phyloP scores from a whole-genome alignment of 257 asterid species.

The Handroanthus guayacan region DNA sequence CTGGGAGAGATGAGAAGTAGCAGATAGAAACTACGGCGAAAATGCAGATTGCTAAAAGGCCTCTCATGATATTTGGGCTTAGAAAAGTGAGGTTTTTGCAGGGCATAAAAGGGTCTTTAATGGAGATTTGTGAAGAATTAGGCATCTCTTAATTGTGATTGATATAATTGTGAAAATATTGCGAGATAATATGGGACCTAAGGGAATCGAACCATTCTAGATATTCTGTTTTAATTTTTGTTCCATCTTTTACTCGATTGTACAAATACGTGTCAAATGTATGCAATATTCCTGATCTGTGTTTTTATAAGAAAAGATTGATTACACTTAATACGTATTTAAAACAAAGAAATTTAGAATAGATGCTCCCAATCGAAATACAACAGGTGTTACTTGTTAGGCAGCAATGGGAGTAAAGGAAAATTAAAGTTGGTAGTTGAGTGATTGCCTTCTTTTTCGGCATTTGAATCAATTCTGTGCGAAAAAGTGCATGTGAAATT shows the following conservation, averaged over 20 bases:
- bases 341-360: no score
- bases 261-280: no score
- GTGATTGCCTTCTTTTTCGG: background rate
- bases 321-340: no score
- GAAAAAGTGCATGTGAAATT: background rate
- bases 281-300: no score
- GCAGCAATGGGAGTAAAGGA: background rate
- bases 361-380: no score
- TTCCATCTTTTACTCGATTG: no score
- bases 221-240: no score
- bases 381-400: background rate
- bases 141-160: background rate
- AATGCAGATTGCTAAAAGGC: conserved; percentile 46
- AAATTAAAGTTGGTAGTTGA: background rate
- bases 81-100: conserved; percentile 33
- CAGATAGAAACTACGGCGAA: conserved; percentile 48
- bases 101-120: conserved; percentile 45
- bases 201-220: background rate
- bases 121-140: background rate
- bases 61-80: conserved; percentile 52
- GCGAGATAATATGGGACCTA: background rate
- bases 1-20: conserved; percentile 53
- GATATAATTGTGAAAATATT: background rate
- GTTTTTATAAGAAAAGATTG: no score
- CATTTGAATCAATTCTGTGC: background rate